A percentile compares a stretch with the other conserved stretches of the same genome.
Conservation (phyloP, 2,329 filamentous ascomycete genomes). For the Lasiodiplodia theobromae region DNA sequence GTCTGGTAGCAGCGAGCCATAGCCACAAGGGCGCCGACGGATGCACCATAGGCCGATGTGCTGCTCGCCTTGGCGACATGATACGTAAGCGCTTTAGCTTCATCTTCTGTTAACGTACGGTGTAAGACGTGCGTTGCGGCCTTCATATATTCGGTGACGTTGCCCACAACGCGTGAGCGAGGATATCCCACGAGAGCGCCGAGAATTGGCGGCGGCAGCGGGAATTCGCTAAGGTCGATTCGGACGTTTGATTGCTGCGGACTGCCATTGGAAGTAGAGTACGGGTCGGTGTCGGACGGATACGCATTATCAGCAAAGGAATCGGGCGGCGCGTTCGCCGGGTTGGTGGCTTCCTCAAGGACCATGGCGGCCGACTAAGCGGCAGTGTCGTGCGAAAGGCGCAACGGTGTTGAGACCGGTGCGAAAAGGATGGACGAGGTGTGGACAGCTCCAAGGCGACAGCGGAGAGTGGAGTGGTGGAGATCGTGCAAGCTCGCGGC, state of each 20-base stretch:
- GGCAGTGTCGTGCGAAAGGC: neutral
- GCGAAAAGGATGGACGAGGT: neutral
- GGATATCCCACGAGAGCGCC: constrained; percentile 43
- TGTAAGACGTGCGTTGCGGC: constrained; percentile 42
- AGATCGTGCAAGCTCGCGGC: neutral
- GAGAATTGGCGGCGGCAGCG: constrained; percentile 46
- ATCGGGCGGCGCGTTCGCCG: constrained; percentile 35
- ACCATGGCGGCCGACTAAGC: constrained; percentile 46
- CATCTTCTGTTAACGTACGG: constrained; percentile 48
- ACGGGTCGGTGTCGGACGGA: constrained; percentile 48
- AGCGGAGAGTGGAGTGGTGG: neutral
- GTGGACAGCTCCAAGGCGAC: neutral
- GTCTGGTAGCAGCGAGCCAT: constrained; percentile 45
- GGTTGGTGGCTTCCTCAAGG: constrained; percentile 46
- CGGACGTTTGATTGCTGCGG: neutral
- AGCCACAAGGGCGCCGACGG: constrained; percentile 43
- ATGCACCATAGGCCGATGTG: constrained; percentile 48
- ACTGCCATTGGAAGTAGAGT: constrained; percentile 34
- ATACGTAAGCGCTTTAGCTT: constrained; percentile 52
- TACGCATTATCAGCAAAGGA: constrained; percentile 41
- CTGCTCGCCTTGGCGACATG: constrained; percentile 49
- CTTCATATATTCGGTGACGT: constrained; percentile 40
- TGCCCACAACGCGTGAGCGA: constrained; percentile 38
- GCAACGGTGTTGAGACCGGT: neutral
- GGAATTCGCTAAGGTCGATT: constrained; percentile 48